A percentile compares a stretch with the other conserved stretches of the same genome.
Evolutionary conservation across 345 rosid genomes (phyloP).

Genomic region (Syzygium jambos): DNA sequence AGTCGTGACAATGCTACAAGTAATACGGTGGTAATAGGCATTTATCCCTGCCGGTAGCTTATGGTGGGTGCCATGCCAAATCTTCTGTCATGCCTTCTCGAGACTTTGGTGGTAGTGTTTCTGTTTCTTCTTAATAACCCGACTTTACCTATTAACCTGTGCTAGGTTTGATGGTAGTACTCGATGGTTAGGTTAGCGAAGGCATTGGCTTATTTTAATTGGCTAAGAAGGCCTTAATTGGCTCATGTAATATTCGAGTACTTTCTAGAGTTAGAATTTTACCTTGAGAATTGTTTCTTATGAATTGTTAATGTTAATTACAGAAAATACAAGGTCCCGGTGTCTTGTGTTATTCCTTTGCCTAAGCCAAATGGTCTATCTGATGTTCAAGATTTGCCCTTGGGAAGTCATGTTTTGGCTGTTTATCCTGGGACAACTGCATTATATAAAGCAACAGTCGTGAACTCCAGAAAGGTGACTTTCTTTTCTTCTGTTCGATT

Average conservation of each 20-base stretch:
- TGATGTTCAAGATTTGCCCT: slow-evolving; percentile 45
- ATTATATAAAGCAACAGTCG: slow-evolving; percentile 90
- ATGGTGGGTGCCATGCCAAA: background rate
- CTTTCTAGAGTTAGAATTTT: background rate
- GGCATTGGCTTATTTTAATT: background rate
- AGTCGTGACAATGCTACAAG: background rate
- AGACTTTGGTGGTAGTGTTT: background rate
- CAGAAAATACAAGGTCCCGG: slow-evolving; percentile 85
- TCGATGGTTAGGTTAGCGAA: background rate
- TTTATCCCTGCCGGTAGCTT: background rate
- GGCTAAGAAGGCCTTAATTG: background rate
- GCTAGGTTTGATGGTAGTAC: background rate
- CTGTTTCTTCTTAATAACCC: background rate
- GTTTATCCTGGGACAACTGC: slow-evolving; percentile 98
- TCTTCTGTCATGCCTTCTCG: background rate
- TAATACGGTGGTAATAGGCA: background rate
- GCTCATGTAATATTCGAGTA: background rate
- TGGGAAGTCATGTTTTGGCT: slow-evolving; percentile 84
- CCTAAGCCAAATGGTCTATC: slow-evolving; percentile 71
- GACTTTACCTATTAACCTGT: background rate
- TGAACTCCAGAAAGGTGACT: slow-evolving; percentile 59
- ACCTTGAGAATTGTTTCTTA: background rate
- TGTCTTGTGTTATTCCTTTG: slow-evolving; percentile 71
- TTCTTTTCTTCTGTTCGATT: background rate
- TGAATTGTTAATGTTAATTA: background rate